phyloP scores from a whole-genome alignment of 768 basidiomycete genomes.

The Psilocybe azurescens region DNA sequence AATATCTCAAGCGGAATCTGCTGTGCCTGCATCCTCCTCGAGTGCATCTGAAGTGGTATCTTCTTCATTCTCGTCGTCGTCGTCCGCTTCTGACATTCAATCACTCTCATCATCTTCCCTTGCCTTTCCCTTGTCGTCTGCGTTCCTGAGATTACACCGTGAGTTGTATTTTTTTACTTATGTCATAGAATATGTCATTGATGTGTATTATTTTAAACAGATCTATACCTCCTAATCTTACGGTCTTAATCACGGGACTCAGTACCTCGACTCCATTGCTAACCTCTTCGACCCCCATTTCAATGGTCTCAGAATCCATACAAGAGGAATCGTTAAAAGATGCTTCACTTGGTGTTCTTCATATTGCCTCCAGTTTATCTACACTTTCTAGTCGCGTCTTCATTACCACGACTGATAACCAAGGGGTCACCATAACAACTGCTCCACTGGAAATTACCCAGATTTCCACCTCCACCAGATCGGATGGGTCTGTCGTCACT shows the following conservation, averaged over 20 bases:
- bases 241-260: background rate
- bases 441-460: slow-evolving; percentile 67
- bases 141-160: slow-evolving; percentile 1
- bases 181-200: slow-evolving; percentile 27
- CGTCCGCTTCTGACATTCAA: too few species aligned
- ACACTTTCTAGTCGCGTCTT: slow-evolving; percentile 59
- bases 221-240: background rate
- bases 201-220: background rate
- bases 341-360: background rate
- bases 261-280: background rate
- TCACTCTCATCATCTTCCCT: slow-evolving; percentile 13
- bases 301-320: background rate
- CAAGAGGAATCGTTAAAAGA: background rate
- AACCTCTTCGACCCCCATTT: background rate
- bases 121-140: slow-evolving; percentile 23
- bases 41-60: too few species aligned
- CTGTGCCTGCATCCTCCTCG: too few species aligned
- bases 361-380: slow-evolving; percentile 42
- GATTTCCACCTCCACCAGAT: slow-evolving; percentile 56
- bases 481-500: slow-evolving; percentile 57
- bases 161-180: slow-evolving; percentile 1
- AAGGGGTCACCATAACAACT: slow-evolving; percentile 51
- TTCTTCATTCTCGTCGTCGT: too few species aligned
- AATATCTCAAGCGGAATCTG: too few species aligned
- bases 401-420: slow-evolving; percentile 63